A percentile compares a stretch with the other conserved stretches of the same genome.
Evolutionary conservation across 805 yeast species (phyloP).

Genomic region (Candida yuanshanica): DNA sequence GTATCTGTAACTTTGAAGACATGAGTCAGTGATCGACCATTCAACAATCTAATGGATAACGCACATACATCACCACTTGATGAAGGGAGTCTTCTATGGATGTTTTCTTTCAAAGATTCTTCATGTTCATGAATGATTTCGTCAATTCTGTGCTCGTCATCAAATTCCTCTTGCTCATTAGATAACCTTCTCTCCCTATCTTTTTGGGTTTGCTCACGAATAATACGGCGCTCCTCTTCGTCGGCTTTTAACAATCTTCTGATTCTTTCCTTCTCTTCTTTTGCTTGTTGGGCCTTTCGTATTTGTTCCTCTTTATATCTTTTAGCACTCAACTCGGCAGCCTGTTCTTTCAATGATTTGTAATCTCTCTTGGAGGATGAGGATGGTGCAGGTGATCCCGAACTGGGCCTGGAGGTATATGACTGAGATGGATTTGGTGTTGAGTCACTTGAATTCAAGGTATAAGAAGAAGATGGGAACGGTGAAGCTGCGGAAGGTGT

Average conservation of each 20-base stretch:
- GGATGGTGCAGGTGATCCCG: constrained; percentile 9
- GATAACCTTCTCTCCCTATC: constrained; percentile 19
- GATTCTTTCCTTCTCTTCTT: constrained; percentile 52
- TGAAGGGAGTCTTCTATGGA: constrained; percentile 11
- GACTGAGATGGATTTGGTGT: too few relatives aligned
- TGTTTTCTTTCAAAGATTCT: constrained; percentile 14
- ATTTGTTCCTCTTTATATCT: constrained; percentile 34
- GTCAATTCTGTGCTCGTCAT: constrained; percentile 24
- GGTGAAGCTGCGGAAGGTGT: constrained; percentile 4
- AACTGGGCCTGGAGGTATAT: constrained; percentile 6
- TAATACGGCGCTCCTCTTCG: constrained; percentile 37
- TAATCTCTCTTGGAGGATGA: constrained; percentile 7
- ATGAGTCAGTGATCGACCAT: constrained; percentile 54
- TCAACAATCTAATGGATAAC: constrained; percentile 57
- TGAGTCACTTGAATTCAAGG: background rate
- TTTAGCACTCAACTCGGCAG: constrained; percentile 33
- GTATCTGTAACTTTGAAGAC: constrained; percentile 41
- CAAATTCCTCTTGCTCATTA: constrained; percentile 20
- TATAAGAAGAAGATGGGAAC: constrained; percentile 4
- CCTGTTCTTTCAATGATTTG: constrained; percentile 33
- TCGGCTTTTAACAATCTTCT: constrained; percentile 48
- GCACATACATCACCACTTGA: constrained; percentile 27
- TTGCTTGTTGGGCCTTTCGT: constrained; percentile 31
- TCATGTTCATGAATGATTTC: constrained; percentile 16
- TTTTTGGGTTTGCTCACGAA: constrained; percentile 11